Percentiles rank a stretch among this genome's conserved stretches.
phyloP scores from a whole-genome alignment of 2,329 filamentous ascomycete genomes.

The Annulohypoxylon truncatum region DNA sequence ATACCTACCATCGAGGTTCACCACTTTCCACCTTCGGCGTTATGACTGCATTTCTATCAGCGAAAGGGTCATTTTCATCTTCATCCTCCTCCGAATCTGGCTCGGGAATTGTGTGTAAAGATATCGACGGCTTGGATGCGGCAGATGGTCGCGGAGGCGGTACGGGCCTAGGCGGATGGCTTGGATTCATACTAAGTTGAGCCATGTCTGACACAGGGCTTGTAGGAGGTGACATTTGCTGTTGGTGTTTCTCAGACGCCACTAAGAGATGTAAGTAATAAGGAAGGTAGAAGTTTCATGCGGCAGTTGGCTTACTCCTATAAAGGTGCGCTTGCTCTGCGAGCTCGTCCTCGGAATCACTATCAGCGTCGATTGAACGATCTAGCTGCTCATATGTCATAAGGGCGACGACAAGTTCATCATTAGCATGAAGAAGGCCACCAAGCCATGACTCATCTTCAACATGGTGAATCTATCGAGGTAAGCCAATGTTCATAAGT shows the following conservation, averaged over 20 bases:
- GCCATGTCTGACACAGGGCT: slow-evolving; percentile 57
- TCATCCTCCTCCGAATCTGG: slow-evolving; percentile 71
- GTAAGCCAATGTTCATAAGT: slow-evolving; percentile 36
- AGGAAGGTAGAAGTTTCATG: neutral
- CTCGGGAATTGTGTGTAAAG: slow-evolving; percentile 58
- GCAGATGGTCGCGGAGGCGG: slow-evolving; percentile 62
- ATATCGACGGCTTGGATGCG: slow-evolving; percentile 62
- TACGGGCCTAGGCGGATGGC: slow-evolving; percentile 54
- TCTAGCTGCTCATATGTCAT: slow-evolving; percentile 97
- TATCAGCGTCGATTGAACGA: slow-evolving; percentile 81
- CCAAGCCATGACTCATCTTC: slow-evolving; percentile 94
- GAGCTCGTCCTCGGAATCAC: slow-evolving; percentile 75
- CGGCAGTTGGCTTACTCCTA: slow-evolving; percentile 60
- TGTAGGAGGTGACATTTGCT: slow-evolving; percentile 57
- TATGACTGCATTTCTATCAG: slow-evolving; percentile 78
- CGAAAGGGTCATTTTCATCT: slow-evolving; percentile 90
- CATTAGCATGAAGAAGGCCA: slow-evolving; percentile 90
- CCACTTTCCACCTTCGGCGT: slow-evolving; percentile 55
- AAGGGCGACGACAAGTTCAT: slow-evolving; percentile 91
- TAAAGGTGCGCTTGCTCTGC: slow-evolving; percentile 75
- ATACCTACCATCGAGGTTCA: slow-evolving; percentile 51
- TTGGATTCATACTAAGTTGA: slow-evolving; percentile 56
- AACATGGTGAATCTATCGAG: slow-evolving; percentile 80
- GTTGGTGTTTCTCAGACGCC: slow-evolving; percentile 64
- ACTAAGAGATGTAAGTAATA: slow-evolving; percentile 55